Base-by-base conservation (phyloP, 140 eudicot species). In the Cichorium intybus region DNA sequence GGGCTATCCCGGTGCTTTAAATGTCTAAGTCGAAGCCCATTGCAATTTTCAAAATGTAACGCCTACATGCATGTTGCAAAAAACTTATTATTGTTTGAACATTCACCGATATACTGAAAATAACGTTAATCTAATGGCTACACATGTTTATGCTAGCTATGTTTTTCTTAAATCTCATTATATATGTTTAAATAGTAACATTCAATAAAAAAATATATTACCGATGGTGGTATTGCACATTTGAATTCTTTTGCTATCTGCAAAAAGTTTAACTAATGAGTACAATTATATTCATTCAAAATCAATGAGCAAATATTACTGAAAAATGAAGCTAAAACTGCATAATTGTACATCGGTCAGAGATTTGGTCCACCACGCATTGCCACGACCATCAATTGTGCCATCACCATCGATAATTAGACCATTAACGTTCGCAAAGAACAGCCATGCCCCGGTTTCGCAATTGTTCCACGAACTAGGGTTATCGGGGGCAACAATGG, bases 351-450 rank as follows among this genome's bases (percentile, higher is more conserved):
- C 64, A n/a, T 70, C 3, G 53, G 59, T 34, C 14, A 47, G 24
- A 47, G 64, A 39, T 59, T 59, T 49, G 35, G 51, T 39, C 82
- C 82, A 71, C 82, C 82, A 77, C 31, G 62, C 77, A 9, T 6
- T n/a, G 9, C 77, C 82, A 56, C 73, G 82, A n/a, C 74, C 82
- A 24, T 77, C 4, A 8, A 77, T 77, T 28, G 15, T 57, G 49
- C 82, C 82, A 41, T 58, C 68, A 9, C 82, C 82, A 17, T 66
- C 52, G 1, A 77, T 7, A 65, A 33, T 31, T 8, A 77, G 41
- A 20, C 65, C 70, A 18, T 59, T 17, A 22, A 77, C 60, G 5
- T 56, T 5, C 3, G 35, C 24, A 56, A 64, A 77, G 3, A 27
- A 22, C 4, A 71, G 11, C 82, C 82, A 77, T 16, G 33, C 70